phyloP scores from a whole-genome alignment of 2,329 filamentous ascomycete genomes.

The Cercospora zeae-maydis region DNA sequence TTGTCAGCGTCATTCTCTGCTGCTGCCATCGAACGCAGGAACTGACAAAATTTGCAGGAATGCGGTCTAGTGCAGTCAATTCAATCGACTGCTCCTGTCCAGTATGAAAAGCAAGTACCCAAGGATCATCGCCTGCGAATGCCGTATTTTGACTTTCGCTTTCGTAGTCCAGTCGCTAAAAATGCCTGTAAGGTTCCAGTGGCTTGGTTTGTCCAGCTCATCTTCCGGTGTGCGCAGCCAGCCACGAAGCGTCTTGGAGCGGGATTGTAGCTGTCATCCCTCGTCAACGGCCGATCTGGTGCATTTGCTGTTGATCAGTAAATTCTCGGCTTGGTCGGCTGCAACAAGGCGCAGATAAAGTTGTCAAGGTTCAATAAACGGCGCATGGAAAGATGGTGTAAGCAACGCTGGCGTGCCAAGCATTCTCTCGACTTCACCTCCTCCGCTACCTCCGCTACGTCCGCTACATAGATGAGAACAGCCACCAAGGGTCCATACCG shows the following conservation, averaged over 20 bases:
- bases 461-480: not conserved
- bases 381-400: conserved; percentile 1
- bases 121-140: not conserved
- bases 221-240: conserved; percentile 1
- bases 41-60: not conserved
- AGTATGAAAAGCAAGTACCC: not conserved
- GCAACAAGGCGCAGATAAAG: not conserved
- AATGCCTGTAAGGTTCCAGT: not conserved
- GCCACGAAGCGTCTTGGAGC: not conserved
- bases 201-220: not conserved
- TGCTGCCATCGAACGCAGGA: not conserved
- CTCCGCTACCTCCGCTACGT: not conserved
- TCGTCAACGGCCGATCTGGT: not conserved
- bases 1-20: not conserved
- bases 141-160: conserved; percentile 5
- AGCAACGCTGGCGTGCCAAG: not conserved
- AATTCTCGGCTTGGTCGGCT: not conserved
- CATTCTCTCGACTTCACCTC: not conserved
- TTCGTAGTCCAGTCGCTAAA: not conserved
- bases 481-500: not conserved
- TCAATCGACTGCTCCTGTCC: not conserved
- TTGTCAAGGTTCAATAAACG: not conserved
- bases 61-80: not conserved
- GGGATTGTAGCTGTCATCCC: not conserved
- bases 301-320: not conserved